These are phyloP conservation scores for Citrus inodora DNA, from an alignment of 345 rosid species.

Conservation along the genomic window DNA sequence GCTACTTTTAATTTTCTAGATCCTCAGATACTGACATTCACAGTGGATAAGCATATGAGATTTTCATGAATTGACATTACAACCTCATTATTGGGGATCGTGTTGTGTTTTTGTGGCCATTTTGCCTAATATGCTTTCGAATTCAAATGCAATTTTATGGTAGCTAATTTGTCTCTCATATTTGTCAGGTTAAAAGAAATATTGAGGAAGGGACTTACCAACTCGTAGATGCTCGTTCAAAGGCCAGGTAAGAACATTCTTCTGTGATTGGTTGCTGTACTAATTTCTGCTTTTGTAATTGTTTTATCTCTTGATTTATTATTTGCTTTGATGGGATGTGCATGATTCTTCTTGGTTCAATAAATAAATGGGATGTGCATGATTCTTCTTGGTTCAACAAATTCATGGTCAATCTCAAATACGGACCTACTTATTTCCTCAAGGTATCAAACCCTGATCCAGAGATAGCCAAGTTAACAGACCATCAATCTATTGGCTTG, in stretches of 20 bases:
- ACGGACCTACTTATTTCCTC: not conserved
- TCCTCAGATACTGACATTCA: not conserved
- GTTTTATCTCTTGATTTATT: not conserved
- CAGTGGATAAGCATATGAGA: not conserved
- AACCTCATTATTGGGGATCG: not conserved
- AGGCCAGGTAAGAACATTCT: constrained; percentile 56
- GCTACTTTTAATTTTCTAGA: not conserved
- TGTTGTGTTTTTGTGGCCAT: not conserved
- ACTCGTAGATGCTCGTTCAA: constrained; percentile 81
- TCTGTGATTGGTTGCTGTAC: not conserved
- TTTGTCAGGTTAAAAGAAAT: constrained; percentile 58
- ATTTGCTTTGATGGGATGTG: not conserved
- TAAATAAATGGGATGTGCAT: no score
- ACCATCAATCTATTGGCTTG: not conserved
- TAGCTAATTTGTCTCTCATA: not conserved
- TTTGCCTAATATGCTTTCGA: not conserved
- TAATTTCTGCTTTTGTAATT: not conserved
- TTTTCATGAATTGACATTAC: not conserved
- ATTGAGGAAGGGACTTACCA: constrained; percentile 43
- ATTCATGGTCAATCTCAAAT: not conserved
- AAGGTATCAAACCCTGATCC: not conserved
- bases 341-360: no score
- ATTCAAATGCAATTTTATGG: not conserved
- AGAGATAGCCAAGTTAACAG: not conserved
- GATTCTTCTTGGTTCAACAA: not conserved